Evolutionary conservation across 2,329 filamentous ascomycete genomes (phyloP).

Genomic region (Apiospora rasikravindrae): DNA sequence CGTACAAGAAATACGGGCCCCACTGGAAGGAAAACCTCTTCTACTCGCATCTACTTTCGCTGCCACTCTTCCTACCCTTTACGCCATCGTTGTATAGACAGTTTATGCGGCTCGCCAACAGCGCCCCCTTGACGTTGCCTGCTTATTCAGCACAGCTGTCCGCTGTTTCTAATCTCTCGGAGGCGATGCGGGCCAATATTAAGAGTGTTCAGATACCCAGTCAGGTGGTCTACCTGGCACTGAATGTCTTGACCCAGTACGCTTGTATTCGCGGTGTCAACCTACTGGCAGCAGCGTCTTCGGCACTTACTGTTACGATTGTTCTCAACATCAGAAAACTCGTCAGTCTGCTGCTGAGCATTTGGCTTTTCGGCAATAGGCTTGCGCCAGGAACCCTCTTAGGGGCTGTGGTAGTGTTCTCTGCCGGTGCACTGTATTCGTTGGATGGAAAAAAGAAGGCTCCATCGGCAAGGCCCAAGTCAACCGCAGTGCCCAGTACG

Average conservation of each 20-base stretch:
- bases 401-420: constrained; percentile 86
- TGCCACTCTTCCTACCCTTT: constrained; percentile 79
- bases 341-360: constrained; percentile 87
- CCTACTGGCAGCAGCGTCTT: constrained; percentile 84
- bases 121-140: constrained; percentile 62
- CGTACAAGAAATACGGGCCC: constrained; percentile 83
- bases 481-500: constrained; percentile 20
- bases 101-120: constrained; percentile 66
- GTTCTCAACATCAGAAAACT: constrained; percentile 95
- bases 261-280: constrained; percentile 96
- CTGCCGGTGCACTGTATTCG: constrained; percentile 88
- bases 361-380: constrained; percentile 90
- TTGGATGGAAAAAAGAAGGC: constrained; percentile 62
- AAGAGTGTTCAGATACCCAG: constrained; percentile 60
- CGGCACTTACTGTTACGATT: constrained; percentile 93
- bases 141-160: constrained; percentile 37
- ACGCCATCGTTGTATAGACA: constrained; percentile 68
- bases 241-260: constrained; percentile 90
- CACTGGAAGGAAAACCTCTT: constrained; percentile 97
- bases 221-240: constrained; percentile 71
- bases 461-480: constrained; percentile 34
- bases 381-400: constrained; percentile 77
- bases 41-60: constrained; percentile 80
- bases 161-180: constrained; percentile 42
- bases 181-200: constrained; percentile 44